These are phyloP conservation scores for Yamadazyma sp. DNA, from an alignment of 805 yeast genomes.

Conservation along the genomic window DNA sequence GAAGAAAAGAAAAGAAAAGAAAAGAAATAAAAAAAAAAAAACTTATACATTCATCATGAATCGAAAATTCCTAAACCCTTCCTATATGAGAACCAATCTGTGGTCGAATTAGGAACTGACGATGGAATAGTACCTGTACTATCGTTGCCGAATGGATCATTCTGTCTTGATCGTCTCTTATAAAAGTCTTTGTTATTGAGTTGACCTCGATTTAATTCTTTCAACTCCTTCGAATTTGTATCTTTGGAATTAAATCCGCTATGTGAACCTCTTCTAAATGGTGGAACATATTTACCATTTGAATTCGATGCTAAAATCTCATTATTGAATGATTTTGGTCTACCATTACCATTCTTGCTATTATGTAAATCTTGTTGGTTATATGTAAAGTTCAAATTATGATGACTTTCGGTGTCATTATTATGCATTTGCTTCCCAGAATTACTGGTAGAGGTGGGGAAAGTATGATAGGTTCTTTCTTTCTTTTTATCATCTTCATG, in stretches of 20 bases:
- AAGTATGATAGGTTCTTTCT: not conserved
- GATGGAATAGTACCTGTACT: slow-evolving; percentile 3
- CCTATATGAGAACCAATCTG: slow-evolving; percentile 24
- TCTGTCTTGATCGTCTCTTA: slow-evolving; percentile 1
- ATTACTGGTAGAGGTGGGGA: no score
- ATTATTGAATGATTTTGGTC: slow-evolving; percentile 13
- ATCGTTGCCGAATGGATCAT: slow-evolving; percentile 1
- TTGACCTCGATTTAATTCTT: not conserved
- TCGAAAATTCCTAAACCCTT: slow-evolving; percentile 29
- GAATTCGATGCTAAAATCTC: slow-evolving; percentile 14
- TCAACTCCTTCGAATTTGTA: not conserved
- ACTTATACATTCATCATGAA: not conserved
- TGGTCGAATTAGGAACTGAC: slow-evolving; percentile 7
- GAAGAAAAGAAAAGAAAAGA: no score
- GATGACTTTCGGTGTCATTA: slow-evolving; percentile 1
- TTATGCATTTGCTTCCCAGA: no score
- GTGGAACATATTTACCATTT: slow-evolving; percentile 67
- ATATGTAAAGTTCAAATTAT: slow-evolving; percentile 1
- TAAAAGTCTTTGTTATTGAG: not conserved
- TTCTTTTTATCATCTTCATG: slow-evolving; percentile 1
- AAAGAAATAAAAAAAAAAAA: no score
- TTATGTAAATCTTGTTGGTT: no score
- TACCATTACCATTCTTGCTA: slow-evolving; percentile 1
- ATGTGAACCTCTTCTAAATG: slow-evolving; percentile 58
- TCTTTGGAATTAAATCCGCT: slow-evolving; percentile 1